A percentile compares a stretch with the other conserved stretches of the same genome.
These are phyloP conservation scores for Diplosphaera chodatii DNA, from an alignment of 139 green algal genomes.

Conservation along the genomic window DNA sequence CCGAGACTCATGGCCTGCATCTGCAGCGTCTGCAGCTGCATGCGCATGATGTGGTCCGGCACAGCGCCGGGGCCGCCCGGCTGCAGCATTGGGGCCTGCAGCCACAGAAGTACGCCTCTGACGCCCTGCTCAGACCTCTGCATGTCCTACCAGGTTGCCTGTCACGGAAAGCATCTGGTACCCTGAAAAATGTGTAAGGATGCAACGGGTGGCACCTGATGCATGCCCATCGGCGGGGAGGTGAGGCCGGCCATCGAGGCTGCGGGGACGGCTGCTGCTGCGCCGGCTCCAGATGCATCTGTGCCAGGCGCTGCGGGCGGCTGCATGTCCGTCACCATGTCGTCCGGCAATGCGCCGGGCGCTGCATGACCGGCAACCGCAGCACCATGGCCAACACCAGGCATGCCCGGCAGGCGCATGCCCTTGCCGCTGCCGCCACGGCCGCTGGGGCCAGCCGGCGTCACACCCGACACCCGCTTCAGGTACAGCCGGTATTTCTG, in stretches of 20 bases:
- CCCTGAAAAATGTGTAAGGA: too few relatives aligned
- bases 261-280: not conserved
- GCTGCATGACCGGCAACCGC: not conserved
- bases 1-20: slow-evolving; percentile 3
- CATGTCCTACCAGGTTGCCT: not conserved
- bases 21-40: slow-evolving; percentile 21
- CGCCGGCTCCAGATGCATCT: too few relatives aligned
- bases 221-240: not conserved
- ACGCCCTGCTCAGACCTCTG: too few relatives aligned
- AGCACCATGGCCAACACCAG: slow-evolving; percentile 6
- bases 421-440: slow-evolving; percentile 2
- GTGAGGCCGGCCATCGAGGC: not conserved
- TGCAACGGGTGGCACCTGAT: not conserved
- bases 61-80: not conserved
- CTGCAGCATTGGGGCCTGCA: slow-evolving; percentile 1
- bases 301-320: too few relatives aligned
- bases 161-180: too few relatives aligned
- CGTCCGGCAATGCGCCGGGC: not conserved
- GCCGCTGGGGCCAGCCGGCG: not conserved
- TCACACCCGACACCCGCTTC: slow-evolving; percentile 58
- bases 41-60: slow-evolving; percentile 14
- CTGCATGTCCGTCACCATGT: not conserved
- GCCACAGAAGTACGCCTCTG: too few relatives aligned
- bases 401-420: not conserved
- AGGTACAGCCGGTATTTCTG: slow-evolving; percentile 96